Base-by-base conservation (phyloP, 768 basidiomycete genomes). In the Boletus reticuloceps region DNA sequence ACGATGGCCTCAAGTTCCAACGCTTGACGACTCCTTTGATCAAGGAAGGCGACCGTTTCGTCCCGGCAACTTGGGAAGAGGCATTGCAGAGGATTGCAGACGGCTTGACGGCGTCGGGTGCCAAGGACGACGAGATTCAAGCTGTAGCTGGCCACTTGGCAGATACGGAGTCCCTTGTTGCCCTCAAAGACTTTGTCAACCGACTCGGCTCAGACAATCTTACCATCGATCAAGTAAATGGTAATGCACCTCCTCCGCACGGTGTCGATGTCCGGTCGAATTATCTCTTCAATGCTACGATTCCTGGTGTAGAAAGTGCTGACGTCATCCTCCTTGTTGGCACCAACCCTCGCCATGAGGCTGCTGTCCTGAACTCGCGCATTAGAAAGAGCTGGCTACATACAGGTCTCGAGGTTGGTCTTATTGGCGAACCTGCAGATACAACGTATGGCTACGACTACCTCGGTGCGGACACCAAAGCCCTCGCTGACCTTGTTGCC, bases 291-390 rank as follows among this genome's bases (percentile, higher is more conserved):
- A 98, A 98, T 74, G 78, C 88, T 10, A 92, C 89, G 22, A 93
- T 99, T 55, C 86, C 93, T 27, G 90, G 90, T 22, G 80, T 96
- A 27, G 97, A 97, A 67, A 78, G 86, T 44, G 95, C 97, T 22
- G 97, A 99, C 63, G 91, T 76, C 19, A 91, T 99, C 60, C 83
- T 98, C 9, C 83, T 99, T 29, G 84, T 98, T 62, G 97, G 96
- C 53, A 97, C 94, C 41, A 97, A 98, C 75, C 96, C 96, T 11
- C 81, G 97, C 19, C 95, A 98, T 69, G 97, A 99, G 72, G 97
- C 94, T 6, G 89, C 97, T 20, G 95, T 98, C 52, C 79, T 98
- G 61, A 99, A 98, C 79, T 94, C 95, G 25, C 91, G 97, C 58
- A 92, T 99, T 64, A 84, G 97, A 63, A 95, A 94, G 79, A 88